These are phyloP conservation scores for Pseudofabraea citricarpa DNA, from an alignment of 2,329 filamentous ascomycete species.

Conservation along the genomic window DNA sequence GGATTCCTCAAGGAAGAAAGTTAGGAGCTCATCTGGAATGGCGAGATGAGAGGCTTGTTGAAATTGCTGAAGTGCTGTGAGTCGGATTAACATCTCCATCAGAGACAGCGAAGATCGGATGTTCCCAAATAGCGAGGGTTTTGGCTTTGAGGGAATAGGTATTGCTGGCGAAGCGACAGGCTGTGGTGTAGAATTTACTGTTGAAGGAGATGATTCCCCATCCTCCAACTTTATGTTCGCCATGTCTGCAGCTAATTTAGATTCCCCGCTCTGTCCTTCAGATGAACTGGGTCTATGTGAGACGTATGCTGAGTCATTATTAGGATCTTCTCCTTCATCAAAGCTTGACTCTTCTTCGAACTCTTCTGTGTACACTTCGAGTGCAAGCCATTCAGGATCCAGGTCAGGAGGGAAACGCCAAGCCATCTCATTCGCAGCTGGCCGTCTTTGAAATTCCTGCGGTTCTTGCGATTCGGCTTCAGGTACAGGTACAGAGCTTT, in stretches of 20 bases:
- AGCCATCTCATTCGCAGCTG: constrained; percentile 3
- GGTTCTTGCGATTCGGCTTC: constrained; percentile 5
- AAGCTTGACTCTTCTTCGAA: constrained; percentile 41
- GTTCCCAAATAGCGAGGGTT: constrained; percentile 37
- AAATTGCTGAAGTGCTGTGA: constrained; percentile 70
- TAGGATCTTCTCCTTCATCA: constrained; percentile 36
- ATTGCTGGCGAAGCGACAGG: neutral
- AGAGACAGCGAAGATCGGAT: constrained; percentile 66
- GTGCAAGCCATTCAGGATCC: constrained; percentile 70
- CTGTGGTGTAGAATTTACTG: constrained; percentile 2
- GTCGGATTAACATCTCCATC: constrained; percentile 67
- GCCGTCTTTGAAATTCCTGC: neutral
- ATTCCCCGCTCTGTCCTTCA: constrained; percentile 5
- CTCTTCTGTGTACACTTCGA: constrained; percentile 65
- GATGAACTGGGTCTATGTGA: constrained; percentile 18
- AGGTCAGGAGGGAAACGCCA: constrained; percentile 59
- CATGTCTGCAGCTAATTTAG: constrained; percentile 13
- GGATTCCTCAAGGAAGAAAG: constrained; percentile 68
- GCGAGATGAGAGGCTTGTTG: constrained; percentile 67
- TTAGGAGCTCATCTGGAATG: constrained; percentile 68
- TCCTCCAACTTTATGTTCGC: constrained; percentile 19
- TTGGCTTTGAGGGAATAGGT: neutral
- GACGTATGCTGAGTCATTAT: constrained; percentile 18
- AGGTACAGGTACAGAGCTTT: constrained; percentile 21
- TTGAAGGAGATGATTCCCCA: constrained; percentile 13